A percentile compares a stretch with the other conserved stretches of the same genome.
phyloP scores from a whole-genome alignment of 495 filamentous ascomycete genomes.

The Hypoxylon intermedium region DNA sequence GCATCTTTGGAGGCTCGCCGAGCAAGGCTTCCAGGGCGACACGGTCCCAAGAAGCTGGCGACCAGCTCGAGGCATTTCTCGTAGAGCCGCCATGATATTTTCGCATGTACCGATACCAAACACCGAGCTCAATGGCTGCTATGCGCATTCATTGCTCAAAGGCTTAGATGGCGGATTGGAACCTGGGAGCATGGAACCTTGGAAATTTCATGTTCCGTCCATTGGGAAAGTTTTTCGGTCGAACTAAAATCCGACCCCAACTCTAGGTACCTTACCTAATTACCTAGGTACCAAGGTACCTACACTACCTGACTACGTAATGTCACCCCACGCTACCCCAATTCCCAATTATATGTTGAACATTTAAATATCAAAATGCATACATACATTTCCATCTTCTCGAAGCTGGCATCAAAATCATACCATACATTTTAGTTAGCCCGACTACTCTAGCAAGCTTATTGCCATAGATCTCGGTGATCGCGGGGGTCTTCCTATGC shows the following conservation, averaged over 20 bases:
- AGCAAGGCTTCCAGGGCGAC: slow-evolving; percentile 32
- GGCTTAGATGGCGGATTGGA: slow-evolving; percentile 12
- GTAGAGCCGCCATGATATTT: slow-evolving; percentile 38
- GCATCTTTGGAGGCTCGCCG: slow-evolving; percentile 42
- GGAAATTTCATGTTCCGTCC: slow-evolving; percentile 21
- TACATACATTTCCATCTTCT: too few species aligned
- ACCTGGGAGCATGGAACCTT: too few species aligned
- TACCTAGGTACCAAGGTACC: too few species aligned
- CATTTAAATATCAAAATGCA: too few species aligned
- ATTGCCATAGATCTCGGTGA: too few species aligned
- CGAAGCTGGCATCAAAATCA: too few species aligned
- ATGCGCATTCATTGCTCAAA: slow-evolving; percentile 8
- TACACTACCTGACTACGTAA: too few species aligned
- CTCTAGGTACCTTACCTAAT: neutral
- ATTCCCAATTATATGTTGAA: too few species aligned
- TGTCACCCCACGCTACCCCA: too few species aligned
- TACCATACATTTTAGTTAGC: too few species aligned
- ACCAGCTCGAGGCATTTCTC: slow-evolving; percentile 37
- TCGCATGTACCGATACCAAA: slow-evolving; percentile 7
- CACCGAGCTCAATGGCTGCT: slow-evolving; percentile 12
- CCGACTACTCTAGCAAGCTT: too few species aligned
- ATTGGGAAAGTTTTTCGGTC: slow-evolving; percentile 17
- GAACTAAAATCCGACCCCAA: slow-evolving; percentile 10
- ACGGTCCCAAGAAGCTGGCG: slow-evolving; percentile 29
- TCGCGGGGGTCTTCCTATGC: too few species aligned